These are phyloP conservation scores for Neopestalotiopsis sp. DNA, from an alignment of 2,329 filamentous ascomycete species.

Conservation along the genomic window DNA sequence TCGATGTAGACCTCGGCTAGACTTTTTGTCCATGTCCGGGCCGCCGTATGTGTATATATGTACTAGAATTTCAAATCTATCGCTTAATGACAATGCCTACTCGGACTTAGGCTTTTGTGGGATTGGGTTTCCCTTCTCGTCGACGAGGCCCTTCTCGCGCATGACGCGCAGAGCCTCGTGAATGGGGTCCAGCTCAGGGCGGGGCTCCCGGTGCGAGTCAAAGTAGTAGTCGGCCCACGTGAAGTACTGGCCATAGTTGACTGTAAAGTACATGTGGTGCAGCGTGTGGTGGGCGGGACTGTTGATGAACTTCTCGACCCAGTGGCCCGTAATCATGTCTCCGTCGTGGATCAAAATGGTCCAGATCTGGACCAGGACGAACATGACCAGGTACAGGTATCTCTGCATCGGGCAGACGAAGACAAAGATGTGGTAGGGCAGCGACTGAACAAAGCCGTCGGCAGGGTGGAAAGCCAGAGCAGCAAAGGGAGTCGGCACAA, in stretches of 20 bases:
- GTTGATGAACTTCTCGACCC: conserved; percentile 53
- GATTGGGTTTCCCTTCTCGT: conserved; percentile 45
- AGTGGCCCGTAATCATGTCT: conserved; percentile 54
- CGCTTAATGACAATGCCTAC: not conserved
- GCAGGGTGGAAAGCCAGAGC: conserved; percentile 54
- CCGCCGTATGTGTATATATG: not conserved
- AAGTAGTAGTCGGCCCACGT: conserved; percentile 53
- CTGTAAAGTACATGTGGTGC: conserved; percentile 56
- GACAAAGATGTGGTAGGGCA: conserved; percentile 52
- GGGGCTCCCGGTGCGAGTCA: conserved; percentile 49
- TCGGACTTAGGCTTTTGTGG: conserved; percentile 21
- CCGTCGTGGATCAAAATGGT: conserved; percentile 56
- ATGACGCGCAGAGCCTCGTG: conserved; percentile 50
- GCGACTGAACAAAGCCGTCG: conserved; percentile 51
- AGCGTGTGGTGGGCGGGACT: conserved; percentile 54
- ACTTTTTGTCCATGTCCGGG: not conserved
- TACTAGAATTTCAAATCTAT: conserved; percentile 4
- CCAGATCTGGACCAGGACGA: conserved; percentile 52
- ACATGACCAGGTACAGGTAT: conserved; percentile 50
- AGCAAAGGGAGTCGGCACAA: conserved; percentile 51
- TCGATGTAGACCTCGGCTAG: not conserved
- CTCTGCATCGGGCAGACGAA: conserved; percentile 53
- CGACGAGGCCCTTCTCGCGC: conserved; percentile 49
- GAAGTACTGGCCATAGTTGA: conserved; percentile 57
- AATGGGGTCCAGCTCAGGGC: conserved; percentile 48